These are phyloP conservation scores for Globisporangium perplexum DNA, from an alignment of 352 stramenopile genomes.

Conservation along the genomic window DNA sequence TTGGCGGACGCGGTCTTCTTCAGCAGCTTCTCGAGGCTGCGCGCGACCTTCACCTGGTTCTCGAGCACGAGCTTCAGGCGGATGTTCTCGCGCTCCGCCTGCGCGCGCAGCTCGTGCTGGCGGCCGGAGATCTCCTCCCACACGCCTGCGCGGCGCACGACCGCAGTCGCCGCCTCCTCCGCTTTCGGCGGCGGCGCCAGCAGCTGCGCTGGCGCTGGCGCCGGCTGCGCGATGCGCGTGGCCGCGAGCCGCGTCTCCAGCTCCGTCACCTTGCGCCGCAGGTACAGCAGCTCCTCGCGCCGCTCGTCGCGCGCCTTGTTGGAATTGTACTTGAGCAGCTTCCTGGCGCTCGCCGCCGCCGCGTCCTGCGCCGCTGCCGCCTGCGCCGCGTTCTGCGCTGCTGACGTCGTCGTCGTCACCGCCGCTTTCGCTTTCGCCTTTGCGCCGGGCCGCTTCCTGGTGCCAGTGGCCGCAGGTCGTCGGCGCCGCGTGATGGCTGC, in stretches of 20 bases:
- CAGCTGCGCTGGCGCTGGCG: background rate
- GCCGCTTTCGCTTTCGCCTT: slow-evolving; percentile 1
- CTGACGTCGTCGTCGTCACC: too few relatives aligned
- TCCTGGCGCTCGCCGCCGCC: slow-evolving; percentile 10
- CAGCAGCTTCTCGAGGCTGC: slow-evolving; percentile 41
- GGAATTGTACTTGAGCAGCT: slow-evolving; percentile 31
- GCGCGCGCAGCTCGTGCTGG: slow-evolving; percentile 20
- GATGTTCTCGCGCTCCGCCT: slow-evolving; percentile 51
- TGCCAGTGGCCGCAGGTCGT: background rate
- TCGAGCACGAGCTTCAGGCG: slow-evolving; percentile 46
- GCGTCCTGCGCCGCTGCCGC: background rate
- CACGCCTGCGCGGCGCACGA: background rate
- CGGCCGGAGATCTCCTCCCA: slow-evolving; percentile 7
- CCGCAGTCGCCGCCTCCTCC: background rate
- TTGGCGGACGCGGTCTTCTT: slow-evolving; percentile 23
- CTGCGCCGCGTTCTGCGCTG: background rate
- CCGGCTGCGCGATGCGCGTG: background rate
- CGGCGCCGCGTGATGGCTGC: background rate
- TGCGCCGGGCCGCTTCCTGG: too few relatives aligned
- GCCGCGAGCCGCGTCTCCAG: slow-evolving; percentile 28
- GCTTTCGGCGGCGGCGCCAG: background rate
- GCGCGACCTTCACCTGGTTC: slow-evolving; percentile 57
- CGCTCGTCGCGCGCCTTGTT: slow-evolving; percentile 41
- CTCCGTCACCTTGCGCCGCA: slow-evolving; percentile 31
- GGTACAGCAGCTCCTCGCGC: slow-evolving; percentile 31